Conservation (phyloP, 1,139 yeast genomes). For the Hyphopichia pseudoburtonii region DNA sequence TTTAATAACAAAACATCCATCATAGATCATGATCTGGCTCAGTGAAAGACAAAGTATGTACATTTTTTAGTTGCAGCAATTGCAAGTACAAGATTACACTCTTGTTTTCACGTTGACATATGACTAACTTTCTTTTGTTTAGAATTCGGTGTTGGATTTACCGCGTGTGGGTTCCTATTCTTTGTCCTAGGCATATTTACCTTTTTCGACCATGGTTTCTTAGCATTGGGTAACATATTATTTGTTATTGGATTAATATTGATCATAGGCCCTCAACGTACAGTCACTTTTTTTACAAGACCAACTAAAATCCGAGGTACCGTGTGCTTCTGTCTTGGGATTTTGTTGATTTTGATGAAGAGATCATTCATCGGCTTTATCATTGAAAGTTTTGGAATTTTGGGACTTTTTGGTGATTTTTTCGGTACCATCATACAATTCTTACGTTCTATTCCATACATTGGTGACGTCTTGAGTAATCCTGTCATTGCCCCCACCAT, state of each 20-base stretch:
- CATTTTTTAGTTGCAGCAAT: no score
- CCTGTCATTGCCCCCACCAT: slow-evolving; percentile 79
- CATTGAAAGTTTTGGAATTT: slow-evolving; percentile 82
- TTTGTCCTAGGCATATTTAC: slow-evolving; percentile 81
- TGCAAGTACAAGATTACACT: no score
- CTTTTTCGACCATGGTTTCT: slow-evolving; percentile 83
- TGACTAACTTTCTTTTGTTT: background rate
- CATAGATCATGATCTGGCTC: slow-evolving; percentile 10
- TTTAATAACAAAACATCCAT: no score
- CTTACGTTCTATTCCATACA: slow-evolving; percentile 79
- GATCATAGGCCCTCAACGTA: slow-evolving; percentile 85
- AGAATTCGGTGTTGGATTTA: slow-evolving; percentile 94
- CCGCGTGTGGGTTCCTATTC: slow-evolving; percentile 80
- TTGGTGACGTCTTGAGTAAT: slow-evolving; percentile 82
- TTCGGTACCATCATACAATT: slow-evolving; percentile 90
- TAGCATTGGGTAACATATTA: slow-evolving; percentile 84
- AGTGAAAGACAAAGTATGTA: slow-evolving; percentile 7
- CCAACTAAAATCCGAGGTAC: slow-evolving; percentile 88
- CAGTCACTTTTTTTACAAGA: slow-evolving; percentile 79
- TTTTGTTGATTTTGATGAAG: slow-evolving; percentile 69
- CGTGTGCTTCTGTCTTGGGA: slow-evolving; percentile 72
- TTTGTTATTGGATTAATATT: slow-evolving; percentile 81
- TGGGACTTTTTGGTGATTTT: slow-evolving; percentile 88
- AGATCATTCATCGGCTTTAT: slow-evolving; percentile 83
- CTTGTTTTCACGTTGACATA: no score